Evolutionary conservation across 371 early-diverging fungal genomes (phyloP).

Genomic region (Mucor racemosus): DNA sequence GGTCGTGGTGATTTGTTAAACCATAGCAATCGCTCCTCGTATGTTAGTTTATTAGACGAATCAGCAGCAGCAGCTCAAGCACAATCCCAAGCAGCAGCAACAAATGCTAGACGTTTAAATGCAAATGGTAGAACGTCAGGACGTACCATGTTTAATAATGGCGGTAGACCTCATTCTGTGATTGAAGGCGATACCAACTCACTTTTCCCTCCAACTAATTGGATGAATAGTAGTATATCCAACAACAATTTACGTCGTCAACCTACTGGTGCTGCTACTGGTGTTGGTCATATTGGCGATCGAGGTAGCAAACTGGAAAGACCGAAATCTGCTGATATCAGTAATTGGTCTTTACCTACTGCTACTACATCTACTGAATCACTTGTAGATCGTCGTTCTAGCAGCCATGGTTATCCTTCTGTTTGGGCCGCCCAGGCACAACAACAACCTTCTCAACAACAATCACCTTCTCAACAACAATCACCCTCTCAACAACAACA

Average conservation of each 20-base stretch:
- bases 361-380: slow-evolving; percentile 17
- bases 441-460: neutral
- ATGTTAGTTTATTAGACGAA: slow-evolving; percentile 24
- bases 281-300: slow-evolving; percentile 38
- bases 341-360: slow-evolving; percentile 61
- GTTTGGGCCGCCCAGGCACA: slow-evolving; percentile 36
- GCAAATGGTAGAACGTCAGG: slow-evolving; percentile 22
- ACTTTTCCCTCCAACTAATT: slow-evolving; percentile 21
- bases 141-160: slow-evolving; percentile 26
- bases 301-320: slow-evolving; percentile 29
- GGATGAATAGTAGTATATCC: slow-evolving; percentile 14
- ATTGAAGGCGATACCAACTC: slow-evolving; percentile 35
- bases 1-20: slow-evolving; percentile 22
- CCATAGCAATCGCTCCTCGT: slow-evolving; percentile 5
- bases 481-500: slow-evolving; percentile 12
- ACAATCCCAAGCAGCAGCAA: neutral
- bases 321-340: slow-evolving; percentile 69
- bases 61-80: neutral
- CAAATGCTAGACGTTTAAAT: slow-evolving; percentile 15
- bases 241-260: slow-evolving; percentile 9
- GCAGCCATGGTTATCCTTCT: slow-evolving; percentile 46
- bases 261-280: slow-evolving; percentile 12
- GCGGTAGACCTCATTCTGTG: slow-evolving; percentile 39
- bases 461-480: slow-evolving; percentile 18
- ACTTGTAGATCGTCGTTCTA: slow-evolving; percentile 31